A percentile compares a stretch with the other conserved stretches of the same genome.
Evolutionary conservation across 2,329 filamentous ascomycete genomes (phyloP).

Genomic region (Aspergillus japonicus): DNA sequence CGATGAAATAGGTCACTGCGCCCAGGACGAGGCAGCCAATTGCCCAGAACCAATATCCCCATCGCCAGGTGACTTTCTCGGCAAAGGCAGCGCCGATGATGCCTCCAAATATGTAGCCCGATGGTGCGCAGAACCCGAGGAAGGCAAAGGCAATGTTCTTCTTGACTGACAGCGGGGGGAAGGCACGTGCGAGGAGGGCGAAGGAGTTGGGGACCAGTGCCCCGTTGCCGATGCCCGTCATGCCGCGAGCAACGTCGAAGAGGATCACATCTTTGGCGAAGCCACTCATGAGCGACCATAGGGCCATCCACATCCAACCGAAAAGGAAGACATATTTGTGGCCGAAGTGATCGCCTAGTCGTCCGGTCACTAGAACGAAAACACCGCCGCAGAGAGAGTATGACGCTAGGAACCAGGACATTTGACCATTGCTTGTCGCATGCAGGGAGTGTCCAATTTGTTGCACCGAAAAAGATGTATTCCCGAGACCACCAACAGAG

Average conservation of each 20-base stretch:
- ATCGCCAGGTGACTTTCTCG: conserved; percentile 51
- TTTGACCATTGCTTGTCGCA: conserved; percentile 41
- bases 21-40: conserved; percentile 42
- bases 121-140: conserved; percentile 48
- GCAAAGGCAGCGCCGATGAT: conserved; percentile 42
- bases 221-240: conserved; percentile 47
- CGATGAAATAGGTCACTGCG: conserved; percentile 37
- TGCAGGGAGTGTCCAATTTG: conserved; percentile 11
- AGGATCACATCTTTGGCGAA: conserved; percentile 35
- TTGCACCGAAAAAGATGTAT: conserved; percentile 42
- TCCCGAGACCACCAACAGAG: conserved; percentile 36
- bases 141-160: conserved; percentile 49
- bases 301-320: conserved; percentile 51
- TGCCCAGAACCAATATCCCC: conserved; percentile 50
- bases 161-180: conserved; percentile 36
- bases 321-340: conserved; percentile 51
- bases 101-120: conserved; percentile 40
- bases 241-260: conserved; percentile 28
- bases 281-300: conserved; percentile 50
- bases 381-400: conserved; percentile 52
- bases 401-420: conserved; percentile 51
- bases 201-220: conserved; percentile 48
- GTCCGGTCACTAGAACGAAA: conserved; percentile 52
- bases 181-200: conserved; percentile 45
- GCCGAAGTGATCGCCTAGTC: conserved; percentile 52